phyloP scores from a whole-genome alignment of 78 protist genomes.

The Guillardia theta region DNA sequence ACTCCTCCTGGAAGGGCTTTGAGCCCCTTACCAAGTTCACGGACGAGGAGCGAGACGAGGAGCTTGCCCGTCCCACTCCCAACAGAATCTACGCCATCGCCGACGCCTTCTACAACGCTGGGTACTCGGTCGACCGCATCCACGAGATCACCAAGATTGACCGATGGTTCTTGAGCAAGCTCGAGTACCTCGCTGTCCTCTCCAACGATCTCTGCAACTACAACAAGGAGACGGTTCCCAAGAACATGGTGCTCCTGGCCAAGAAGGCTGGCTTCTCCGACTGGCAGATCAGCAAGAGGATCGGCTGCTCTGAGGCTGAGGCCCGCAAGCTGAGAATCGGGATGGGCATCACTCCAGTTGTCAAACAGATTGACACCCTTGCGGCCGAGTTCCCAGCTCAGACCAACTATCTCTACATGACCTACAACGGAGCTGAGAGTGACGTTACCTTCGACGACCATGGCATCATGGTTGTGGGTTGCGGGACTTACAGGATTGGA shows the following conservation, averaged over 20 bases:
- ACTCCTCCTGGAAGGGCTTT: neutral
- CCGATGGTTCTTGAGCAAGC: conserved; percentile 88
- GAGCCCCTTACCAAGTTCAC: neutral
- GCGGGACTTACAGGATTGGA: conserved; percentile 91
- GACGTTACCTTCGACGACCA: conserved; percentile 67
- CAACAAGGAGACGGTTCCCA: neutral
- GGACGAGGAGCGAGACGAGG: neutral
- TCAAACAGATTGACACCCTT: conserved; percentile 95
- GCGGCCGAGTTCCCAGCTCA: conserved; percentile 95
- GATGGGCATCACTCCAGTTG: conserved; percentile 64
- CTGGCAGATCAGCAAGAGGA: conserved; percentile 62
- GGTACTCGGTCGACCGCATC: conserved; percentile 35
- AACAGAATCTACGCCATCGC: neutral
- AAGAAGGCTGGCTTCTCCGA: conserved; percentile 78
- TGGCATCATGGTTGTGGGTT: conserved; percentile 66
- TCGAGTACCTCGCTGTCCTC: conserved; percentile 64
- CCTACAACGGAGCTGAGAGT: conserved; percentile 84
- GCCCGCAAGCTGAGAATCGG: conserved; percentile 34
- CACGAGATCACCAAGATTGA: conserved; percentile 88
- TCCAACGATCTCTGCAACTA: neutral
- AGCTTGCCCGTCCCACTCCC: neutral
- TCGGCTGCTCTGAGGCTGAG: conserved; percentile 66
- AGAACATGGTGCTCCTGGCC: conserved; percentile 60
- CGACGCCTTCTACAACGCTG: conserved; percentile 45
- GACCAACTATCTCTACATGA: conserved; percentile 92